Evolutionary conservation across 768 basidiomycete genomes (phyloP).

Genomic region (Ramaria rubella): DNA sequence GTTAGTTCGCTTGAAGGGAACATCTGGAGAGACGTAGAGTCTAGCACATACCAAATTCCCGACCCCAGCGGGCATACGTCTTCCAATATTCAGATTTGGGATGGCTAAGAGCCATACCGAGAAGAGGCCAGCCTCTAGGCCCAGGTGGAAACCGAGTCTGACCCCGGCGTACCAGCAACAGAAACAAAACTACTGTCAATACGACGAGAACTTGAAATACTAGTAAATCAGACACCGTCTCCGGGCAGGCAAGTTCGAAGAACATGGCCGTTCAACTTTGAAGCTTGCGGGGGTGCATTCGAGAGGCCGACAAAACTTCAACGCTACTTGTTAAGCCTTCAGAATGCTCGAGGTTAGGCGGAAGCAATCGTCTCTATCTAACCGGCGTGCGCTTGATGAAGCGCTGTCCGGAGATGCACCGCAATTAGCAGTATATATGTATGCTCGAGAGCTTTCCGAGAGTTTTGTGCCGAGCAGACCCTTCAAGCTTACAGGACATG

Average conservation of each 20-base stretch:
- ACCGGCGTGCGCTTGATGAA: neutral
- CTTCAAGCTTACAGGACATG: no score
- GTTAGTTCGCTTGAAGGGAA: neutral
- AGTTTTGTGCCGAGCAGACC: no score
- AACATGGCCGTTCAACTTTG: neutral
- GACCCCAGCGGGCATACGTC: conserved; percentile 21
- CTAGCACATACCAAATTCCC: conserved; percentile 18
- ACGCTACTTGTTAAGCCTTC: neutral
- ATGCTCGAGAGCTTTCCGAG: no score
- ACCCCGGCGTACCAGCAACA: conserved; percentile 4
- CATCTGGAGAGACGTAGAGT: no score
- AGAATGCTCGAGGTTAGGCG: neutral
- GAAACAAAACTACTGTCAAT: neutral
- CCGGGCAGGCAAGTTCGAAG: neutral
- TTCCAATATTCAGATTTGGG: conserved; percentile 11
- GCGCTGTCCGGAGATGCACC: neutral
- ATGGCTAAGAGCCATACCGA: conserved; percentile 6
- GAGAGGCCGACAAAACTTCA: neutral
- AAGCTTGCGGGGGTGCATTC: neutral
- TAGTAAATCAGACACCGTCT: neutral
- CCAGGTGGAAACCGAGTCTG: conserved; percentile 1
- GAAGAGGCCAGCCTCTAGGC: conserved; percentile 8
- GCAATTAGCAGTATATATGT: neutral
- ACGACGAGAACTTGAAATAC: conserved; percentile 1
- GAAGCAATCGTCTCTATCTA: neutral